Base-by-base conservation (phyloP, 441 rosid genomes). In the Kokia cookei region DNA sequence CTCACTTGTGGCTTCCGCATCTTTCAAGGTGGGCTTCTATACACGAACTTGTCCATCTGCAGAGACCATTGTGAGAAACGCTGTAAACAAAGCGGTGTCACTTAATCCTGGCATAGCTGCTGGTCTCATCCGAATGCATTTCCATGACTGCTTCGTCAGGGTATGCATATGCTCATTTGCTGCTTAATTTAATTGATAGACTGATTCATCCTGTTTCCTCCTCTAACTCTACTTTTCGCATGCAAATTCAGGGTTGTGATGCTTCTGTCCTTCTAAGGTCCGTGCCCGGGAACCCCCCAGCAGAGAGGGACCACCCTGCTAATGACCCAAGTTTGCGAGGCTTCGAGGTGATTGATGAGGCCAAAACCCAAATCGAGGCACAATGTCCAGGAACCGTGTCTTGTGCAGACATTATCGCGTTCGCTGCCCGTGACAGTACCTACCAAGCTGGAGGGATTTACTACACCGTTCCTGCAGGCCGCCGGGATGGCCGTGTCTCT, bases 51-150 rank as follows among this genome's bases (percentile, higher is more conserved):
- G 86, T 27, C 83, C 83, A 2, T n/a, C 45, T 4, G 84, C 72
- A 1, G 88, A 85, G 79, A 65, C 48, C 1, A 81, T 79, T 7
- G 80, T 82, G 15, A 75, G 63, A 26, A 73, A 70, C 15, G 81
- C 72, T 5, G 80, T 80, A 5, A 45, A 50, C 43, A 60, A 58
- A 65, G 85, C 78, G 32, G 40, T 12, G 9, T 61, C 75, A 1
- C 7, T 13, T 15, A 58, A 81, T 66, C 84, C 79, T 3, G 74
- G 83, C 68, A n/a, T 74, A 0, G 83, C 71, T 3, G 83, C 78
- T 22, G 77, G 84, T 45, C 78, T 83, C 29, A 72, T 83, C 63
- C 65, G 83, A 47, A 73, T 77, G 82, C 76, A 79, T 65, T 76
- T 83, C 76, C 88, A 85, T 51, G 63, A 59, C 37, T 59, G 63